Evolutionary conservation across 108 stramenopile species (phyloP), one percentile per base, ranked within the genome.

Genomic region (Epipyxis sp.): DNA sequence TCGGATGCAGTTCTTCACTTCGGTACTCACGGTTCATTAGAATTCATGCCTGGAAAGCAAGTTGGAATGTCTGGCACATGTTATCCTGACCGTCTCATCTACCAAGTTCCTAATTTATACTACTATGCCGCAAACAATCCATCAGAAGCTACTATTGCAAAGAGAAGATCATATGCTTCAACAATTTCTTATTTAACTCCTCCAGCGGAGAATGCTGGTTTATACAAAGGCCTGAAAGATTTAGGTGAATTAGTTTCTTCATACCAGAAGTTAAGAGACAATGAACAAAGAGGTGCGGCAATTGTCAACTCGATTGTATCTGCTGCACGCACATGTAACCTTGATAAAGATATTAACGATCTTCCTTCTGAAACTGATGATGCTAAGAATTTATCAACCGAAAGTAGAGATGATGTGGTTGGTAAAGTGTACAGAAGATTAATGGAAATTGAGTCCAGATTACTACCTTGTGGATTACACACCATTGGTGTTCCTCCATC

Each of bases 11-110:
- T 96, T 30, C 88, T 96, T 40, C 95, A 96, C 88, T 96, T 96
- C 72, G 95, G 95, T 77, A 96, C 95, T 27, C 95, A 96, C 86
- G 95, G 94, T 68, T 90, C 89, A 83, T 84, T 94, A 41, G 95
- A 94, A 82, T 96, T 96, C 91, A 94, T 94, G 94, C 95, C 95
- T 79, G 95, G 95, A 82, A 96, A 96, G 89, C 95, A 96, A 86
- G 95, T 96, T 29, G 95, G 95, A 82, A 96, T 96, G 95, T 92
- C 92, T 71, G 95, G 94, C 68, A 92, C 93, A 27, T 96, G 95
- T 90, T 96, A 96, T 89, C 95, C 95, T 32, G 95, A 96, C 83
- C 90, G 95, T 69, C 82, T 96, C 41, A 94, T 94, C 90, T 93
- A 91, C 90, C 91, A 93, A 40, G 87, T 96, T 62, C 95, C 95